Evolutionary conservation across 768 basidiomycete species (phyloP), one percentile per base, ranked within the genome.

Genomic region (Daedalea quercina): DNA sequence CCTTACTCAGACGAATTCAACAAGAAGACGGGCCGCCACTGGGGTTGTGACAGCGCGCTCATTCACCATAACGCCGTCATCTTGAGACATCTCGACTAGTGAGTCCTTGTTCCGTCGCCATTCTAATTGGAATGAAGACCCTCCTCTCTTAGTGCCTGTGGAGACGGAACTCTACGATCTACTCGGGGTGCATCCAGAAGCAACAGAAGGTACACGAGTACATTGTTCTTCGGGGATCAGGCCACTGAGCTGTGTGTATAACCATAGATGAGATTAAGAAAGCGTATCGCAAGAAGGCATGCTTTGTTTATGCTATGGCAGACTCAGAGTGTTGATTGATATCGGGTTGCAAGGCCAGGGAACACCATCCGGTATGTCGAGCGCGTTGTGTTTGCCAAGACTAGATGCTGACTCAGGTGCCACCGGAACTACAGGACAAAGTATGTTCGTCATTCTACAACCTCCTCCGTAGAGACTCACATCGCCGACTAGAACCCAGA

Each of bases 251-350:
- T 69, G 45, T 46, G 43, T 9, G 41, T 43, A 55, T 52, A 17
- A n/a, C n/a, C 46, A 34, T 57, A 87, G 90, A 76, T 58, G 91
- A 97, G 57, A 91, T 97, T 62, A 94, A 94, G 71, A 90, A 89
- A 65, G 94, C 94, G 15, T 97, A 97, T 66, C 85, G 87, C 66
- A 88, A 81, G 73, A 94, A 94, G 83, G 92, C 90, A 51, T 49
- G 31, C 28, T 52, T 33, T 50, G 48, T 57, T 52, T 47, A 44
- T 54, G 52, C 26, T 26, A 3, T 57, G 51, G 40, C n/a, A 62
- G 33, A 50, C 35, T 34, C 50, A 42, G n/a, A n/a, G n/a, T 55
- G 57, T 57, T 46, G 52, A 44, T 41, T 62, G 57, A 57, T 63
- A 45, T 57, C 49, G 37, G 48, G 28, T 15, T 40, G 37, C 17